A percentile compares a stretch with the other conserved stretches of the same genome.
Evolutionary conservation across 768 basidiomycete genomes (phyloP).

Genomic region (Kwoniella sp.): DNA sequence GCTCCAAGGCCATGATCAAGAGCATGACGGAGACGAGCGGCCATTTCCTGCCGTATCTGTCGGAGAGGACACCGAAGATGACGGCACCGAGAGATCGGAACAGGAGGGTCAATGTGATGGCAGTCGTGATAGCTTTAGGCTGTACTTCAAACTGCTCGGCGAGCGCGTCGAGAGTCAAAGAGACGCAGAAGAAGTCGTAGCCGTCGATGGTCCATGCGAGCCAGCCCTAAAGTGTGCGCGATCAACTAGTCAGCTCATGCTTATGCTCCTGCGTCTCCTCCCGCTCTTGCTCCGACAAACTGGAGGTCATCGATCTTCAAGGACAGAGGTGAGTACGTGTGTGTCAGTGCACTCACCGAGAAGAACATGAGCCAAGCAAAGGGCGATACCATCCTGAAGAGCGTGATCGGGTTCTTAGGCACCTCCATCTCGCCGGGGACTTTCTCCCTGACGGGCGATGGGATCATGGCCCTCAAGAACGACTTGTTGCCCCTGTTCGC

Average conservation of each 20-base stretch:
- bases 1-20: slow-evolving; percentile 70
- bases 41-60: slow-evolving; percentile 93
- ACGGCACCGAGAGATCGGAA: slow-evolving; percentile 71
- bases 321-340: no score
- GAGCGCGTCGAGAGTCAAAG: slow-evolving; percentile 54
- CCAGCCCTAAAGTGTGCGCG: slow-evolving; percentile 67
- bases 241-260: slow-evolving; percentile 7
- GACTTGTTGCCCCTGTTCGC: slow-evolving; percentile 41
- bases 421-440: slow-evolving; percentile 21
- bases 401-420: slow-evolving; percentile 52
- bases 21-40: slow-evolving; percentile 64
- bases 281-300: not conserved
- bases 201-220: slow-evolving; percentile 86
- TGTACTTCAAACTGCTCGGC: slow-evolving; percentile 47
- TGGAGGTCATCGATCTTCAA: no score
- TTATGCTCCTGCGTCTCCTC: no score
- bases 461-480: slow-evolving; percentile 42
- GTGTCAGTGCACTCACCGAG: slow-evolving; percentile 28
- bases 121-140: slow-evolving; percentile 44
- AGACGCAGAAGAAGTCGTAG: slow-evolving; percentile 78
- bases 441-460: slow-evolving; percentile 16
- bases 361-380: slow-evolving; percentile 55
- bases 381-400: slow-evolving; percentile 42
- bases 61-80: slow-evolving; percentile 80
- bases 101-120: slow-evolving; percentile 87